Evolutionary conservation across 1,139 yeast species (phyloP), one percentile per base, ranked within the genome.

Genomic region (Sugiyamaella paludigena): DNA sequence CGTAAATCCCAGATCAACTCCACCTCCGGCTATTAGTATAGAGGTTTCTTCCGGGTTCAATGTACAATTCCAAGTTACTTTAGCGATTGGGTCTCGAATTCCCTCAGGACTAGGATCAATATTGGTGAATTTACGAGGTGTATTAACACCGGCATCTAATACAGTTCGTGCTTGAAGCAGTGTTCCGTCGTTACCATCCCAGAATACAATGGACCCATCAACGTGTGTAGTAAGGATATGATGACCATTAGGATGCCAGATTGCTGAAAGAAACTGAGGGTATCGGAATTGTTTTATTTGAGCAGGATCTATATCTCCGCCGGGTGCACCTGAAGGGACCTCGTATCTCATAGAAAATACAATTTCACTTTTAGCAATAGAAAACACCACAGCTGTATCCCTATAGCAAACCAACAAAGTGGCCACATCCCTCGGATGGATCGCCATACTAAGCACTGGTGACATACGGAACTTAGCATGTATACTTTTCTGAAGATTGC

Each of bases 371-470:
- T 79, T 77, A 0, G 81, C 74, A 24, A 94, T 58, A 0, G 89
- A 84, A 63, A 83, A 92, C 3, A 81, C 71, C 1, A 88, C 77
- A 0, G 92, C 88, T 45, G 81, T 76, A 52, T 81, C 83, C 1
- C 80, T 72, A 63, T 91, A 94, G 0, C 88, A 80, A 9, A 92
- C 77, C 55, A 94, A 72, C 7, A 92, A 55, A 0, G 84, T 76
- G 0, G 96, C 94, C 9, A 89, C 76, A 65, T 92, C 98, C 55
- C 97, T 75, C 2, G 99, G 98, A 59, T 88, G 95, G 78, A 95
- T 76, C 55, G 81, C 81, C 2, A 92, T 66, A 0, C 81, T 73
- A 1, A 80, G 63, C 1, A 88, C 92, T 0, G 88, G 83, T 0
- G 84, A 77, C 62, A 78, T 62, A 45, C 67, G 58, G 27, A 57